Conservation (phyloP, 495 filamentous ascomycete genomes). For the Cercophora sp. region DNA sequence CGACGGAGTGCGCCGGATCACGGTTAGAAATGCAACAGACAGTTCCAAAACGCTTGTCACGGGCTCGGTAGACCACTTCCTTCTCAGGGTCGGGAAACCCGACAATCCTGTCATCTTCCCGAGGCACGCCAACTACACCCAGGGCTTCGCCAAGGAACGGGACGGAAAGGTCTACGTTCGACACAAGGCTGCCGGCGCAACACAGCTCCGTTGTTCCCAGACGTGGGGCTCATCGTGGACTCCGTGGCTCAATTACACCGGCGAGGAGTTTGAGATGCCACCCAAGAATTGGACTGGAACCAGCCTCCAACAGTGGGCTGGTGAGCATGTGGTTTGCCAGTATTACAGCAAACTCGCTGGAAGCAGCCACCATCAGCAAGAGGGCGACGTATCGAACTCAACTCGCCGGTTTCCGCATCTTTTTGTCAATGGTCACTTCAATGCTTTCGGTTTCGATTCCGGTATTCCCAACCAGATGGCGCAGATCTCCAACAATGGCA, state of each 20-base stretch:
- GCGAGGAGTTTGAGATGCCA: conserved; percentile 49
- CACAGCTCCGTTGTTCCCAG: conserved; percentile 58
- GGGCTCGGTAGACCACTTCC: conserved; percentile 45
- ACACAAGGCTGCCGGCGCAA: conserved; percentile 61
- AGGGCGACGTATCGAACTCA: conserved; percentile 44
- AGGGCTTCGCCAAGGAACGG: conserved; percentile 39
- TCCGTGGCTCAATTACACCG: conserved; percentile 55
- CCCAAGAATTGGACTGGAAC: conserved; percentile 58
- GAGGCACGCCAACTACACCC: conserved; percentile 55
- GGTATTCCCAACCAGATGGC: conserved; percentile 53
- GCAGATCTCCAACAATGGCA: conserved; percentile 33
- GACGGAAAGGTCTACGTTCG: conserved; percentile 42
- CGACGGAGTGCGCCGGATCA: conserved; percentile 61
- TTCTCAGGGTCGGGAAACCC: conserved; percentile 44
- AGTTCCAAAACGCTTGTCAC: conserved; percentile 37
- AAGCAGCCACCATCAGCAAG: conserved; percentile 58
- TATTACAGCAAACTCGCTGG: conserved; percentile 62
- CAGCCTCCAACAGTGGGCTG: conserved; percentile 57
- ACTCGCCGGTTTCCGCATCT: conserved; percentile 60
- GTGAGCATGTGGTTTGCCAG: conserved; percentile 61
- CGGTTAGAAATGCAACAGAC: conserved; percentile 54
- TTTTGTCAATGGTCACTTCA: conserved; percentile 61
- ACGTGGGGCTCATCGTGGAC: conserved; percentile 62
- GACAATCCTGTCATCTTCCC: conserved; percentile 59
- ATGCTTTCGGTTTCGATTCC: conserved; percentile 61